Evolutionary conservation across 768 basidiomycete genomes (phyloP).

Genomic region (Mycena rosella): DNA sequence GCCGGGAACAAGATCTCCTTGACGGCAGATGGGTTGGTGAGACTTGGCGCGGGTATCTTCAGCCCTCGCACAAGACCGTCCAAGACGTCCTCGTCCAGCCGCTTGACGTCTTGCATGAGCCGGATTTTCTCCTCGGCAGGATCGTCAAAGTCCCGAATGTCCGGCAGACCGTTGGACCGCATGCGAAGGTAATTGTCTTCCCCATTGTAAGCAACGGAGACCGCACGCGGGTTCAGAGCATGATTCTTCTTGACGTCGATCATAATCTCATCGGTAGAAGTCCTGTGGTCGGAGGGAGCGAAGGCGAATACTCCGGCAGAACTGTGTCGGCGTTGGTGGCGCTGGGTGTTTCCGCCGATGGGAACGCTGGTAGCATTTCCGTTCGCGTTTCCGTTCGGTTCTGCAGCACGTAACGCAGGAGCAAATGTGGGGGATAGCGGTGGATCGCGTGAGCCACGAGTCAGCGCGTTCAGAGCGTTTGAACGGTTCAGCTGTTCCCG

Average conservation of each 20-base stretch:
- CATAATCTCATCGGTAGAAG: slow-evolving; percentile 84
- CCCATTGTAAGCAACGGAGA: slow-evolving; percentile 89
- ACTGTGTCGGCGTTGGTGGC: slow-evolving; percentile 88
- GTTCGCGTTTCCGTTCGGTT: slow-evolving; percentile 59
- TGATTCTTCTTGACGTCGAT: slow-evolving; percentile 79
- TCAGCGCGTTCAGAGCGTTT: slow-evolving; percentile 92
- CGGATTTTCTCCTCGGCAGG: slow-evolving; percentile 96
- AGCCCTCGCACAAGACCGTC: slow-evolving; percentile 90
- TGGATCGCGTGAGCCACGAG: slow-evolving; percentile 79
- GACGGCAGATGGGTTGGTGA: slow-evolving; percentile 91
- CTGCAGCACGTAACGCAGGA: slow-evolving; percentile 72
- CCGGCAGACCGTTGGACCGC: slow-evolving; percentile 74
- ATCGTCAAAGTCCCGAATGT: slow-evolving; percentile 85
- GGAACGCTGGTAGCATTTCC: slow-evolving; percentile 50
- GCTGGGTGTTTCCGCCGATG: slow-evolving; percentile 50
- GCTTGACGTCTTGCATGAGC: slow-evolving; percentile 91
- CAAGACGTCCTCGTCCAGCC: slow-evolving; percentile 93
- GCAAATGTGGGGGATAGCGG: slow-evolving; percentile 90
- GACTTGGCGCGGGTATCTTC: slow-evolving; percentile 92
- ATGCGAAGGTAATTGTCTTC: slow-evolving; percentile 80
- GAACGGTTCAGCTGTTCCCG: slow-evolving; percentile 96
- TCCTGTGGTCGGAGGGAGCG: slow-evolving; percentile 71
- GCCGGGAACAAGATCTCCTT: slow-evolving; percentile 99
- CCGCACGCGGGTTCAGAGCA: slow-evolving; percentile 81
- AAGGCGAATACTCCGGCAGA: slow-evolving; percentile 84